phyloP scores from a whole-genome alignment of 2,329 filamentous ascomycete genomes.

The Xylaria sp. region DNA sequence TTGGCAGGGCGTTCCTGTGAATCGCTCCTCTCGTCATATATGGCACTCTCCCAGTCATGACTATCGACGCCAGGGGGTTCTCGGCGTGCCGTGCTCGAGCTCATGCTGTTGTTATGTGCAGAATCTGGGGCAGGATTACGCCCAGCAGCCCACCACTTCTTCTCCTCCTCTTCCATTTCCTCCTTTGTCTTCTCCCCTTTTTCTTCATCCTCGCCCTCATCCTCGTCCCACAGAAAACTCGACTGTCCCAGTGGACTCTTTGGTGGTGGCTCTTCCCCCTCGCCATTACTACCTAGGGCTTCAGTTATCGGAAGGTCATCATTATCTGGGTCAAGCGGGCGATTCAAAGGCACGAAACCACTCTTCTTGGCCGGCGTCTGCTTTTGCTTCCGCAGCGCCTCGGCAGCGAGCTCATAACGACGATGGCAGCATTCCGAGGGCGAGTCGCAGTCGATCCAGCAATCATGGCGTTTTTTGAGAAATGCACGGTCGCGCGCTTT shows the following conservation, averaged over 20 bases:
- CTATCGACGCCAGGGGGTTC: neutral
- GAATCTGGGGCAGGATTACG: neutral
- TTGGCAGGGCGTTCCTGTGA: neutral
- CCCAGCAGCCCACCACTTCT: slow-evolving; percentile 31
- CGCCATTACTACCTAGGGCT: slow-evolving; percentile 23
- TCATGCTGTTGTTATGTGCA: too few relatives aligned
- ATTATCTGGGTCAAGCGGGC: slow-evolving; percentile 31
- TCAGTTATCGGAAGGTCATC: slow-evolving; percentile 36
- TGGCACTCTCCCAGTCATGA: neutral
- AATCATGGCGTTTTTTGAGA: slow-evolving; percentile 38
- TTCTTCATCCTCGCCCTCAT: slow-evolving; percentile 16
- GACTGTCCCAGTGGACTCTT: slow-evolving; percentile 40
- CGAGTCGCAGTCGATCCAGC: slow-evolving; percentile 51
- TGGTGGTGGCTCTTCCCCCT: slow-evolving; percentile 25
- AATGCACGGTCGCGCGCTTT: slow-evolving; percentile 41
- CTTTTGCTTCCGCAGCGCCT: slow-evolving; percentile 50
- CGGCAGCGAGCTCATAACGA: slow-evolving; percentile 55
- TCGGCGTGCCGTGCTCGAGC: neutral
- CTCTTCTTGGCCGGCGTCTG: slow-evolving; percentile 12
- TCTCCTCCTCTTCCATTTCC: slow-evolving; percentile 17
- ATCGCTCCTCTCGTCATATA: neutral
- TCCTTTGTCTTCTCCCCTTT: slow-evolving; percentile 1
- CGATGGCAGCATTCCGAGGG: slow-evolving; percentile 56
- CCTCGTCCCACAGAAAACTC: slow-evolving; percentile 38
- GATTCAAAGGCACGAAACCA: neutral